A percentile compares a stretch with the other conserved stretches of the same genome.
phyloP scores from a whole-genome alignment of 805 yeast species.

The Starmerella lactis-condensi region DNA sequence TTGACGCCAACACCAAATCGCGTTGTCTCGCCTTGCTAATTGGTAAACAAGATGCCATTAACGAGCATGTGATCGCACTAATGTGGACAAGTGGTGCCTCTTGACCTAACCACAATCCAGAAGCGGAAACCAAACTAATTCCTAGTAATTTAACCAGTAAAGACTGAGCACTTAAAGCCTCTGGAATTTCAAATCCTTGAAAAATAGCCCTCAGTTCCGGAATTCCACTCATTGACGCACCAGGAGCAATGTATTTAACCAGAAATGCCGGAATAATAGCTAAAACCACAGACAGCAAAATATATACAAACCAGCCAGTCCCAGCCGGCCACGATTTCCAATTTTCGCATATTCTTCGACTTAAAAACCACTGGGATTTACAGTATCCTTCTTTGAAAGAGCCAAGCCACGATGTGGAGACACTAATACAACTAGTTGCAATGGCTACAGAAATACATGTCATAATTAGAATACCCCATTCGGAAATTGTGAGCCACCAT shows the following conservation, averaged over 20 bases:
- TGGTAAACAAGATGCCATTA: constrained; percentile 28
- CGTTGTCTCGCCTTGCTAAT: constrained; percentile 26
- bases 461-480: constrained; percentile 49
- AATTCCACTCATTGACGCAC: constrained; percentile 42
- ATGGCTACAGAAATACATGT: constrained; percentile 62
- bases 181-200: constrained; percentile 41
- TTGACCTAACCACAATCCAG: constrained; percentile 68
- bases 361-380: constrained; percentile 35
- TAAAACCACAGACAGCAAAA: constrained; percentile 25
- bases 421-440: constrained; percentile 59
- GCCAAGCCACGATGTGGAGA: constrained; percentile 66
- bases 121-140: constrained; percentile 44
- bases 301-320: constrained; percentile 24
- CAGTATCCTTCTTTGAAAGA: constrained; percentile 64
- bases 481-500: constrained; percentile 4
- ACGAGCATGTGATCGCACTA: constrained; percentile 21
- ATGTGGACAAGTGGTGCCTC: constrained; percentile 80
- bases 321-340: constrained; percentile 17
- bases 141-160: constrained; percentile 41
- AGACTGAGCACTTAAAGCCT: constrained; percentile 34
- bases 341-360: constrained; percentile 48
- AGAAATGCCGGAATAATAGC: constrained; percentile 26
- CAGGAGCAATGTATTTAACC: constrained; percentile 22
- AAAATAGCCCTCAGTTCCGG: constrained; percentile 53
- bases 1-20: constrained; percentile 52